Percentiles rank a stretch among this genome's conserved stretches.
Evolutionary conservation across 2,329 filamentous ascomycete genomes (phyloP).

Genomic region (Ambrosiella cleistominuta): DNA sequence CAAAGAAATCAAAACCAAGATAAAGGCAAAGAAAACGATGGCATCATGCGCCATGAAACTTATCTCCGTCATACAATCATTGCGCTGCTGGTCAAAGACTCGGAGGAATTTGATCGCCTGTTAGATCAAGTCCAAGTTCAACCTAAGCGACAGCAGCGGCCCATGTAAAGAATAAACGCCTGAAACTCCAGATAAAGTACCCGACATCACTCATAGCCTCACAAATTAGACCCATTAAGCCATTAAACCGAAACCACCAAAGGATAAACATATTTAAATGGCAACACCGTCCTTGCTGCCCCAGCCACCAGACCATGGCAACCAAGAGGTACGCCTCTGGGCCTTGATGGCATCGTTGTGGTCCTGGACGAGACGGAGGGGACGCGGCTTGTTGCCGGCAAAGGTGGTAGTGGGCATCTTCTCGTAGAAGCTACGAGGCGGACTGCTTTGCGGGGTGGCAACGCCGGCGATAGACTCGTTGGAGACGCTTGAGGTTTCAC

Average conservation of each 20-base stretch:
- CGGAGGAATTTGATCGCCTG: neutral
- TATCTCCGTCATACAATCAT: slow-evolving; percentile 7
- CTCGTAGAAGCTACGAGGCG: slow-evolving; percentile 23
- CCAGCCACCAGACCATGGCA: slow-evolving; percentile 38
- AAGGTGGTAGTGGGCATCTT: slow-evolving; percentile 40
- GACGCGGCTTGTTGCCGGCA: slow-evolving; percentile 57
- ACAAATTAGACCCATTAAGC: neutral
- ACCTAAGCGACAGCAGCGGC: neutral
- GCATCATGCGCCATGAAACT: slow-evolving; percentile 1
- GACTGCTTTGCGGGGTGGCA: slow-evolving; percentile 31
- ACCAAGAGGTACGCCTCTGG: slow-evolving; percentile 48
- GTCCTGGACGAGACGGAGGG: slow-evolving; percentile 74
- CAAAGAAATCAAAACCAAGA: slow-evolving; percentile 3
- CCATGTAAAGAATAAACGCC: neutral
- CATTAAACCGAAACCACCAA: neutral
- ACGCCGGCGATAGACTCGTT: slow-evolving; percentile 41
- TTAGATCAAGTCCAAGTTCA: no score
- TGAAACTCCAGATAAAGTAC: neutral
- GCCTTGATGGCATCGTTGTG: slow-evolving; percentile 32
- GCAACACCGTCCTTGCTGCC: slow-evolving; percentile 31
- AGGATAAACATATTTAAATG: slow-evolving; percentile 1
- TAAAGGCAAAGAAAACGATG: slow-evolving; percentile 3
- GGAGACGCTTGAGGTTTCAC: slow-evolving; percentile 45
- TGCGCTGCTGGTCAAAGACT: neutral
- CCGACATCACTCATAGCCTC: neutral